A percentile compares a stretch with the other conserved stretches of the same genome.
Conservation (phyloP, 768 basidiomycete genomes). For the button mushroom (Agaricus bisporus) region DNA sequence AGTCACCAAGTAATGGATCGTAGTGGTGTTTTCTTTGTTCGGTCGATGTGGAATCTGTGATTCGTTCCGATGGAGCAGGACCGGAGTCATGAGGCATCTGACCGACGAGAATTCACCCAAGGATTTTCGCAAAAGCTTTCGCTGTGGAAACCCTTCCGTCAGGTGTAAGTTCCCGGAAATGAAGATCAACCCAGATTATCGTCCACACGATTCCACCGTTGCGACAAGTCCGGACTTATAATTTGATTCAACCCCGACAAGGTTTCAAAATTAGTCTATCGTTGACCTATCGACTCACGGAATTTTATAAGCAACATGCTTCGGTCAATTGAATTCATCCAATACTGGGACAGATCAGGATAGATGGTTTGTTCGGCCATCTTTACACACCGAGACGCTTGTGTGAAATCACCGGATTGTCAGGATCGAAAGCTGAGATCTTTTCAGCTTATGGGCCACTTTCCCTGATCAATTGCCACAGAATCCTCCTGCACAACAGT, state of each 20-base stretch:
- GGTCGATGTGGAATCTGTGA: background rate
- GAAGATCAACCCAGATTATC: background rate
- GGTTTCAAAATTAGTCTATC: background rate
- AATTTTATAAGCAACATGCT: background rate
- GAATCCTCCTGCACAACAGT: too few relatives aligned
- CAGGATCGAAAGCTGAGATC: constrained; percentile 4
- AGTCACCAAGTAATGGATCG: background rate
- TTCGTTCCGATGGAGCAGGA: constrained; percentile 1
- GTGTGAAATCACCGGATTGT: background rate
- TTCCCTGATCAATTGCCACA: too few relatives aligned
- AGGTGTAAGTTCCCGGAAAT: background rate
- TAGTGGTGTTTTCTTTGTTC: background rate
- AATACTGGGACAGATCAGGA: background rate
- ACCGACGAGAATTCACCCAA: background rate
- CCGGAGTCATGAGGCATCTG: background rate
- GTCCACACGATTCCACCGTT: background rate
- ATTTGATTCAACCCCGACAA: background rate
- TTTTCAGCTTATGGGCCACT: background rate
- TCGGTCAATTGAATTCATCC: background rate
- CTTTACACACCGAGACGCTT: background rate
- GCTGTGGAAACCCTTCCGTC: constrained; percentile 1
- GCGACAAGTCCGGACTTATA: background rate
- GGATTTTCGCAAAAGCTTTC: background rate
- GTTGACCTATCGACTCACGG: background rate
- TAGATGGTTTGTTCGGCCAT: background rate